phyloP scores from a whole-genome alignment of 805 yeast genomes.

The Monosporozyma unispora region DNA sequence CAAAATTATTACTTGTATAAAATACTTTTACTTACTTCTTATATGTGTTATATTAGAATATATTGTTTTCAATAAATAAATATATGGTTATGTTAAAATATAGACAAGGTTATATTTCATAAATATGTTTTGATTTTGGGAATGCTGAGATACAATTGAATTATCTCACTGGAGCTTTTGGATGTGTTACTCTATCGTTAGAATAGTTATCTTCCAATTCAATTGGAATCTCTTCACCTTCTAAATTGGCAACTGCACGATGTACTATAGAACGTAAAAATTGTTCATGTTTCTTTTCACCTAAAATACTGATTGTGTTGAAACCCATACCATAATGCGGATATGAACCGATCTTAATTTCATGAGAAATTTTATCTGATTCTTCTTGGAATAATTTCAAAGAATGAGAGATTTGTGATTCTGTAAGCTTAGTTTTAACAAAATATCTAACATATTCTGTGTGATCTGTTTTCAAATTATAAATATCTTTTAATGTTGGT shows the following conservation, averaged over 20 bases:
- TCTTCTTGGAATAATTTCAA: constrained; percentile 43
- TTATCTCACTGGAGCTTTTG: neutral
- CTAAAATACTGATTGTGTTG: constrained; percentile 69
- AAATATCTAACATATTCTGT: constrained; percentile 38
- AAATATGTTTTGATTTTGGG: neutral
- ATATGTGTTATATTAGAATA: neutral
- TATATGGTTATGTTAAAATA: neutral
- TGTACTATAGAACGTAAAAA: constrained; percentile 39
- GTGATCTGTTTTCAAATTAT: constrained; percentile 29
- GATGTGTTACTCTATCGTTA: constrained; percentile 11
- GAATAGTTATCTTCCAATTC: constrained; percentile 43
- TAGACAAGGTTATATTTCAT: neutral
- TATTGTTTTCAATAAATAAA: neutral
- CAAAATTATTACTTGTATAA: neutral
- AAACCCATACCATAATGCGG: constrained; percentile 62
- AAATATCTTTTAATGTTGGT: constrained; percentile 30
- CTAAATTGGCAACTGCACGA: constrained; percentile 37
- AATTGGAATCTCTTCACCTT: constrained; percentile 49
- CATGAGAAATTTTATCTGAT: constrained; percentile 23
- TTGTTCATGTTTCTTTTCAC: constrained; percentile 35
- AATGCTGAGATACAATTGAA: neutral
- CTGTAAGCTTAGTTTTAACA: constrained; percentile 53
- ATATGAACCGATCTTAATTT: constrained; percentile 71
- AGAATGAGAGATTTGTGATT: constrained; percentile 61
- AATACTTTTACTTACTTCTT: neutral